phyloP scores from a whole-genome alignment of 2,329 filamentous ascomycete species.

The Hyphodiscus sp. region DNA sequence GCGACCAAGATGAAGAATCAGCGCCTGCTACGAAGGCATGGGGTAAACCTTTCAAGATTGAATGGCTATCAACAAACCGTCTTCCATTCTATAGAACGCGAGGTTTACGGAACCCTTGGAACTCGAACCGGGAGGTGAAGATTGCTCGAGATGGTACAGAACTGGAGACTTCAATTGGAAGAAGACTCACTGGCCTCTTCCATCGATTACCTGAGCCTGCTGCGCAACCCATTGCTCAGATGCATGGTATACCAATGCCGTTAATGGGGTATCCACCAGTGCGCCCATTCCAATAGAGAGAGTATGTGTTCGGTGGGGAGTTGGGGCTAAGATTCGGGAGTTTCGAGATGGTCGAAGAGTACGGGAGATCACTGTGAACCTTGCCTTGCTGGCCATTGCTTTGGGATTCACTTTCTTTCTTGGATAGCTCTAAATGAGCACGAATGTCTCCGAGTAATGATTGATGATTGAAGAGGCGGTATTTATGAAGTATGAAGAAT shows the following conservation, averaged over 20 bases:
- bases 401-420: background rate
- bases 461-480: background rate
- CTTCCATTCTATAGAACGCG: conserved; percentile 86
- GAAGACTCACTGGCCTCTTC: conserved; percentile 72
- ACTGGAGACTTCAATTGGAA: conserved; percentile 75
- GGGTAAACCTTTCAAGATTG: conserved; percentile 85
- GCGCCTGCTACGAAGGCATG: conserved; percentile 47
- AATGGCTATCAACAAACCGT: conserved; percentile 79
- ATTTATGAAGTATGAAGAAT: background rate
- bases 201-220: conserved; percentile 40
- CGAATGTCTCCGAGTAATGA: background rate
- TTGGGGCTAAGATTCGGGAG: background rate
- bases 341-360: background rate
- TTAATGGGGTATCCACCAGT: conserved; percentile 21
- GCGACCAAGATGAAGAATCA: conserved; percentile 32
- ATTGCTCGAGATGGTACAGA: conserved; percentile 94
- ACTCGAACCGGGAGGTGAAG: conserved; percentile 91
- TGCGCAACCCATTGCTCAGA: conserved; percentile 12
- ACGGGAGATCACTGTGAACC: background rate
- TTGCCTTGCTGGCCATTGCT: background rate
- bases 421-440: background rate
- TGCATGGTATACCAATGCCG: conserved; percentile 12
- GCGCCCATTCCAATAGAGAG: conserved; percentile 10
- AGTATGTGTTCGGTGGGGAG: background rate
- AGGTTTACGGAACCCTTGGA: conserved; percentile 88